Percentiles rank a stretch among this genome's conserved stretches.
Evolutionary conservation across 2,329 filamentous ascomycete genomes (phyloP).

Genomic region (Colletotrichum sublineola): DNA sequence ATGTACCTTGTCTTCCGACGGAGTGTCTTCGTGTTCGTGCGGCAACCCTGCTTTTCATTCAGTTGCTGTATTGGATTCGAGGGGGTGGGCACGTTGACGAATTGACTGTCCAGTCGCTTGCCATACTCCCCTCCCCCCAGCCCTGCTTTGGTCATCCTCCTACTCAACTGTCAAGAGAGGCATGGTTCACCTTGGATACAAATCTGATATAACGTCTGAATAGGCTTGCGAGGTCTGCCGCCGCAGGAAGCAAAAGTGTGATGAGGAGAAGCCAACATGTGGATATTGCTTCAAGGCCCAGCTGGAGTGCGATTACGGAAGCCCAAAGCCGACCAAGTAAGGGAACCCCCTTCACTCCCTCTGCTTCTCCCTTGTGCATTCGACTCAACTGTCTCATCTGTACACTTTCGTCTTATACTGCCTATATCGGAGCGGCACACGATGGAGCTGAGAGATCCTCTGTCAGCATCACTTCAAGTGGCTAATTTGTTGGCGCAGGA

Average conservation of each 20-base stretch:
- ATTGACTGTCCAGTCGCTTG: background rate
- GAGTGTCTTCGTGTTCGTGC: background rate
- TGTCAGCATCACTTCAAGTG: conserved; percentile 9
- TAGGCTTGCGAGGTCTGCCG: conserved; percentile 72
- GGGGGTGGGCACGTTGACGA: background rate
- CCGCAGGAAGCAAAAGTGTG: conserved; percentile 73
- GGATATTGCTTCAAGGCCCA: conserved; percentile 62
- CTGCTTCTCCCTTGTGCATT: background rate
- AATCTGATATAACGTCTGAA: conserved; percentile 6
- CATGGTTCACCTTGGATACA: background rate
- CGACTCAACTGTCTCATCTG: background rate
- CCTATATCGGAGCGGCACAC: conserved; percentile 3
- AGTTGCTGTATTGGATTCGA: background rate
- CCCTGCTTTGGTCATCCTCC: background rate
- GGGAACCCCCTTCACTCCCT: conserved; percentile 46
- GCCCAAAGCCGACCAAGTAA: conserved; percentile 74
- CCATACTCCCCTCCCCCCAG: background rate
- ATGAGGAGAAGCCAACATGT: conserved; percentile 73
- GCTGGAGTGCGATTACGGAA: conserved; percentile 67
- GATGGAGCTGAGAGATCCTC: conserved; percentile 24
- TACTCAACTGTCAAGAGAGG: background rate
- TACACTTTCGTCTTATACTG: background rate
- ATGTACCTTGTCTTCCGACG: background rate
- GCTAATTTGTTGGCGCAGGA: conserved; percentile 55
- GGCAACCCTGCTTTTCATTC: background rate